These are phyloP conservation scores for Cercospora zeina DNA, from an alignment of 2,329 filamentous ascomycete genomes.

Conservation along the genomic window DNA sequence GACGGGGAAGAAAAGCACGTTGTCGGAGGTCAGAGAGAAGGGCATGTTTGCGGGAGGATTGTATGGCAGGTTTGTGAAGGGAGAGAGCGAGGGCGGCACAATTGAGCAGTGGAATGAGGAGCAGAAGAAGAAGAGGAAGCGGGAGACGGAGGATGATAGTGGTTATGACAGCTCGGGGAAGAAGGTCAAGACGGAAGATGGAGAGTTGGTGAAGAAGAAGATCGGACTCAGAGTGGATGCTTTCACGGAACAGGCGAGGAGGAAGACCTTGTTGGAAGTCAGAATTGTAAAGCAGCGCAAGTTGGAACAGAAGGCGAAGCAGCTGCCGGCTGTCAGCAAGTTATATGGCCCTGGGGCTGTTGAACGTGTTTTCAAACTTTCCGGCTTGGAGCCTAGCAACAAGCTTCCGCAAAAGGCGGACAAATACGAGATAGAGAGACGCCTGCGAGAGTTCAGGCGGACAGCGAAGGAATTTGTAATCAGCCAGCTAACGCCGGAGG, in stretches of 20 bases:
- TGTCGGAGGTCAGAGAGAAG: slow-evolving; percentile 50
- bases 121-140: slow-evolving; percentile 25
- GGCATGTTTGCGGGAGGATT: slow-evolving; percentile 58
- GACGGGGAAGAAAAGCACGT: slow-evolving; percentile 60
- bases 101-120: slow-evolving; percentile 41
- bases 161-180: slow-evolving; percentile 24
- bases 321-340: slow-evolving; percentile 4
- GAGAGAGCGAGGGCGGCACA: slow-evolving; percentile 74
- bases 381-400: slow-evolving; percentile 1
- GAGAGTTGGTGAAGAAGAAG: slow-evolving; percentile 12
- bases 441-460: slow-evolving; percentile 26
- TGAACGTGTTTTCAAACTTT: slow-evolving; percentile 13
- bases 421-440: slow-evolving; percentile 25
- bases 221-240: slow-evolving; percentile 6
- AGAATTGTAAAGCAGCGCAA: background rate
- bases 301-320: slow-evolving; percentile 16
- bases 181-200: slow-evolving; percentile 20
- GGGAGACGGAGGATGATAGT: slow-evolving; percentile 10
- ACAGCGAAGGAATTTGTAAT: slow-evolving; percentile 24
- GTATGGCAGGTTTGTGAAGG: slow-evolving; percentile 82
- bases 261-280: slow-evolving; percentile 17
- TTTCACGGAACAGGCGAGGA: slow-evolving; percentile 18
- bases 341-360: slow-evolving; percentile 19
- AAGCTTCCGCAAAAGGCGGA: slow-evolving; percentile 6
- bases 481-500: slow-evolving; percentile 19